Evolutionary conservation across 2,329 filamentous ascomycete species (phyloP).

Genomic region (Chaetomium strumarium): DNA sequence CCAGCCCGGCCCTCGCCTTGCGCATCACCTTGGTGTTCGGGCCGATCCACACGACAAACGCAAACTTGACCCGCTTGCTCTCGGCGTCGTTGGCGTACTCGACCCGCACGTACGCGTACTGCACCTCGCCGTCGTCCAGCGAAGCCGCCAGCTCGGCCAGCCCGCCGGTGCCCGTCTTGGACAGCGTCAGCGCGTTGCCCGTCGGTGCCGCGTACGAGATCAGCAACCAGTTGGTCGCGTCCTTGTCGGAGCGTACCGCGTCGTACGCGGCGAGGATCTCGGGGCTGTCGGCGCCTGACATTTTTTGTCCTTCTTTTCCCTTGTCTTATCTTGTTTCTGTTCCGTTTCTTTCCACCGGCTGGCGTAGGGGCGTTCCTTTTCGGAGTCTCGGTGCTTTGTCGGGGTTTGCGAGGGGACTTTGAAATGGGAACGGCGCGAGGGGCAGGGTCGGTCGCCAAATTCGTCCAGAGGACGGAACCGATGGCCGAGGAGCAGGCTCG

Average conservation of each 20-base stretch:
- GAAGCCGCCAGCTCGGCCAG: conserved; percentile 50
- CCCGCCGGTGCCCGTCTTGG: conserved; percentile 54
- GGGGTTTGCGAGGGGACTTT: background rate
- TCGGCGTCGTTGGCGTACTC: conserved; percentile 69
- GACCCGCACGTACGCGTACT: conserved; percentile 61
- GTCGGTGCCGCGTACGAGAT: conserved; percentile 52
- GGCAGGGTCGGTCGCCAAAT: background rate
- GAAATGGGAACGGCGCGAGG: background rate
- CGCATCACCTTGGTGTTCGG: conserved; percentile 61
- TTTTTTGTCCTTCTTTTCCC: conserved; percentile 24
- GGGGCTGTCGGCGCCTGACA: conserved; percentile 53
- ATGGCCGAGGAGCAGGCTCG: too few species aligned
- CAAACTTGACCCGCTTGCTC: conserved; percentile 63
- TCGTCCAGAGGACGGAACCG: background rate
- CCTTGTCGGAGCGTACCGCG: conserved; percentile 60
- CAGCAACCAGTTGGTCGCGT: conserved; percentile 60
- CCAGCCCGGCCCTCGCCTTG: conserved; percentile 62
- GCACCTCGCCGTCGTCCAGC: conserved; percentile 55
- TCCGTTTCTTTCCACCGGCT: background rate
- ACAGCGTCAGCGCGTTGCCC: conserved; percentile 52
- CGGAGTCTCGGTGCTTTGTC: background rate
- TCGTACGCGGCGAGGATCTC: conserved; percentile 61
- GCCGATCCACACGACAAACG: conserved; percentile 63
- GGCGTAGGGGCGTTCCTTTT: background rate
- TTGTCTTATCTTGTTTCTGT: background rate